Evolutionary conservation across 305 asterid species (phyloP).

Genomic region (Rubia peregrina): DNA sequence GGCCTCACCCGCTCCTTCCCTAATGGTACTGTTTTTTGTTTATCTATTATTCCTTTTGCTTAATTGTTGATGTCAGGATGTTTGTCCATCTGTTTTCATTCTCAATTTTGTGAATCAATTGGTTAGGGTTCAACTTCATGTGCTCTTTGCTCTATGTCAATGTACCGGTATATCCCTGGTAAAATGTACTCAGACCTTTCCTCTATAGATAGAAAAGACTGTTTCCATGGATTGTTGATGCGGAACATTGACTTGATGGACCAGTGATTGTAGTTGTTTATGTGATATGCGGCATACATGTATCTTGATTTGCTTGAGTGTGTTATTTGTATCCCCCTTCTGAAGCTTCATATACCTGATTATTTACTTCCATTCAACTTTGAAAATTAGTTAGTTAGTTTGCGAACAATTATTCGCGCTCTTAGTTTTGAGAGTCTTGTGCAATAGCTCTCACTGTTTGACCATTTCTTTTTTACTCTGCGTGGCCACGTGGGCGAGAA

Average conservation of each 20-base stretch:
- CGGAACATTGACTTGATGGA: not conserved
- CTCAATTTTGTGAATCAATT: not conserved
- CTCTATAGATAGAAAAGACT: not conserved
- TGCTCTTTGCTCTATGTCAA: not conserved
- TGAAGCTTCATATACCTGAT: not conserved
- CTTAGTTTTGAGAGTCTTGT: not conserved
- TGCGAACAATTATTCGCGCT: not conserved
- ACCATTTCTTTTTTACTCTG: no score
- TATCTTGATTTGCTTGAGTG: not conserved
- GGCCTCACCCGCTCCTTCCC: constrained; percentile 75
- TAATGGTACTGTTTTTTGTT: constrained; percentile 40
- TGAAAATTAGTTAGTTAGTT: not conserved
- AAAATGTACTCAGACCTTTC: no score
- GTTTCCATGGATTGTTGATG: not conserved
- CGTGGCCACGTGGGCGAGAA: no score
- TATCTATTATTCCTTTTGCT: not conserved
- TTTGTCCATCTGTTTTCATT: not conserved
- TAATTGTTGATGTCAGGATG: not conserved
- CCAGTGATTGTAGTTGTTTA: not conserved
- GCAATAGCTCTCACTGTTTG: not conserved
- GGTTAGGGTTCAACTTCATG: constrained; percentile 1
- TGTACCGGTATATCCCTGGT: not conserved
- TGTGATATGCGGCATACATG: not conserved
- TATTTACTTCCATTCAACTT: not conserved
- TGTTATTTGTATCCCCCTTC: not conserved